Evolutionary conservation across 169 alveolate genomes (phyloP).

Genomic region (Plasmodium falciparum): DNA sequence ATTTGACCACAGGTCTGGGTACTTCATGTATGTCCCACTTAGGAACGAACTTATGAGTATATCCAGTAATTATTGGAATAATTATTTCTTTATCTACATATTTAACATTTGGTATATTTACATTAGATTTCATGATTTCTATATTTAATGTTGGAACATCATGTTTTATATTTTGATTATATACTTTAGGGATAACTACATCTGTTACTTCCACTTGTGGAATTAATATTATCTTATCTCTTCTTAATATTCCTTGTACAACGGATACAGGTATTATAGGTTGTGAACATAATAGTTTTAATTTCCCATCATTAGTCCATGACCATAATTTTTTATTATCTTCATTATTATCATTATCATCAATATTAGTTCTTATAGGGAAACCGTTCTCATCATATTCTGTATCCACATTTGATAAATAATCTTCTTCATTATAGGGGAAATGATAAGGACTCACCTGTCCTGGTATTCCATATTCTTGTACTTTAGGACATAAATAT

Average conservation of each 20-base stretch:
- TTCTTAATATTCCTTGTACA: constrained; percentile 88
- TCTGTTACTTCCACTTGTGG: constrained; percentile 90
- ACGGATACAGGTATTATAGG: constrained; percentile 90
- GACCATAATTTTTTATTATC: constrained; percentile 83
- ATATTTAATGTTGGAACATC: constrained; percentile 87
- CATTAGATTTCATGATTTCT: constrained; percentile 80
- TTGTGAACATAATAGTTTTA: constrained; percentile 81
- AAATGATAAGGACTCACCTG: constrained; percentile 71
- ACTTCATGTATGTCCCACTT: constrained; percentile 91
- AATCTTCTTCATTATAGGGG: constrained; percentile 20
- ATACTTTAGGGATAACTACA: constrained; percentile 87
- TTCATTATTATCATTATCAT: background rate
- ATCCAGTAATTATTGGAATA: constrained; percentile 88
- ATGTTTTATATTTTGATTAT: constrained; percentile 88
- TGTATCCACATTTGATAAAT: constrained; percentile 13
- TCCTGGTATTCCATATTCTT: constrained; percentile 56
- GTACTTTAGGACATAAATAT: constrained; percentile 17
- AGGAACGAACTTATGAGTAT: constrained; percentile 89
- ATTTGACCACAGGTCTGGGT: constrained; percentile 89
- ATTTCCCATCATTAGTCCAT: constrained; percentile 85
- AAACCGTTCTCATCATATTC: constrained; percentile 65
- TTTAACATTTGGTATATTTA: constrained; percentile 87
- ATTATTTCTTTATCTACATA: constrained; percentile 88
- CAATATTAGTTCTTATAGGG: constrained; percentile 25
- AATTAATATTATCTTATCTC: constrained; percentile 88